Evolutionary conservation across 2,329 filamentous ascomycete genomes (phyloP).

Genomic region (Aspergillus sp.): DNA sequence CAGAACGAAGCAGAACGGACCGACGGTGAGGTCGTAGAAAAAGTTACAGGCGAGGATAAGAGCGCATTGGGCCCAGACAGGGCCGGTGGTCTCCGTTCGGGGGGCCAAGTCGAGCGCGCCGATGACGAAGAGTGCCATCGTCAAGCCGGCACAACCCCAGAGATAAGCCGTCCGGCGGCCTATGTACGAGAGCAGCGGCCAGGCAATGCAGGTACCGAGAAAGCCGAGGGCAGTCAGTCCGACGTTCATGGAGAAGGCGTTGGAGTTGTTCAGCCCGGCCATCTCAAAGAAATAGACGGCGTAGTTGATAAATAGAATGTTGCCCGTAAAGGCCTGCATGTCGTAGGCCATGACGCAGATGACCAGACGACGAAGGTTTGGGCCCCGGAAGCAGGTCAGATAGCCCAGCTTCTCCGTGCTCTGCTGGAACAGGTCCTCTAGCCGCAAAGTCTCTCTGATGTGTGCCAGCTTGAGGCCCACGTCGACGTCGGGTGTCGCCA

Average conservation of each 20-base stretch:
- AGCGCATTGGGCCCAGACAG: constrained; percentile 40
- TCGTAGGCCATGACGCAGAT: constrained; percentile 22
- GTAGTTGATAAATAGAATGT: constrained; percentile 24
- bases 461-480: neutral
- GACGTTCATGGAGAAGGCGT: constrained; percentile 31
- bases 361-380: constrained; percentile 21
- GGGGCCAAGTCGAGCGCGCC: constrained; percentile 40
- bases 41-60: constrained; percentile 38
- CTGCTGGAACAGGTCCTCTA: neutral
- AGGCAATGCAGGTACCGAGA: constrained; percentile 40
- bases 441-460: neutral
- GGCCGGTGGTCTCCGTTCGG: constrained; percentile 19
- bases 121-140: constrained; percentile 36
- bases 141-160: constrained; percentile 31
- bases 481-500: neutral
- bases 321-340: constrained; percentile 24
- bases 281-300: constrained; percentile 31
- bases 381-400: constrained; percentile 16
- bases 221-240: constrained; percentile 43
- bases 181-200: constrained; percentile 36
- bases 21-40: constrained; percentile 53
- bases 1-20: constrained; percentile 52
- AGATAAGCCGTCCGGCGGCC: constrained; percentile 27
- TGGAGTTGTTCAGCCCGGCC: constrained; percentile 22
- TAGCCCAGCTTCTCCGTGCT: constrained; percentile 6